Evolutionary conservation across 345 rosid genomes (phyloP).

Genomic region (Punica granatum): DNA sequence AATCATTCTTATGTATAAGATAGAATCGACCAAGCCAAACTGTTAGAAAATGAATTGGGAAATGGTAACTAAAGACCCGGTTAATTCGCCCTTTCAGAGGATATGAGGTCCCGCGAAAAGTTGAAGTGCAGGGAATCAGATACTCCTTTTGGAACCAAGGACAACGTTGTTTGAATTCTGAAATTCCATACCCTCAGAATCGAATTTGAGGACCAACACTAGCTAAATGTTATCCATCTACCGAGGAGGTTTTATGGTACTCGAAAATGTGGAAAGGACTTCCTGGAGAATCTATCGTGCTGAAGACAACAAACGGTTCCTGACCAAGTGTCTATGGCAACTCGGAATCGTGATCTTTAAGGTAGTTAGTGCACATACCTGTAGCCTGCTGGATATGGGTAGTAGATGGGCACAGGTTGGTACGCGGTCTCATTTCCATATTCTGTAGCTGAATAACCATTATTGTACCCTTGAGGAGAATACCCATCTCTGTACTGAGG

Average conservation of each 20-base stretch:
- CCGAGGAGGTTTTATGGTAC: too few relatives aligned
- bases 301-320: neutral
- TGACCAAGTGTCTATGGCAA: neutral
- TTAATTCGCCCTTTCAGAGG: too few relatives aligned
- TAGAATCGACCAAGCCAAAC: too few relatives aligned
- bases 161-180: neutral
- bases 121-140: too few relatives aligned
- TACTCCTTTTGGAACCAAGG: neutral
- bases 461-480: conserved; percentile 4
- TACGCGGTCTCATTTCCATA: conserved; percentile 30
- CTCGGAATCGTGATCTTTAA: neutral
- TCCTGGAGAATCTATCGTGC: neutral
- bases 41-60: too few relatives aligned
- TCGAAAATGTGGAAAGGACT: neutral
- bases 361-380: conserved; percentile 41
- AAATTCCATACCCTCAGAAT: neutral
- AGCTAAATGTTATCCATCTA: neutral
- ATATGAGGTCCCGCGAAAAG: too few relatives aligned
- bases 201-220: neutral
- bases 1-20: too few relatives aligned
- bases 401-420: conserved; percentile 41
- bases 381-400: conserved; percentile 42
- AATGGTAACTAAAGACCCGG: too few relatives aligned
- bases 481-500: conserved; percentile 3
- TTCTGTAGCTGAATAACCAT: conserved; percentile 11